Percentiles rank a stretch among this genome's conserved stretches.
These are phyloP conservation scores for Coniferiporia sulphurascens DNA, from an alignment of 1,284 basidiomycete genomes.

Conservation along the genomic window DNA sequence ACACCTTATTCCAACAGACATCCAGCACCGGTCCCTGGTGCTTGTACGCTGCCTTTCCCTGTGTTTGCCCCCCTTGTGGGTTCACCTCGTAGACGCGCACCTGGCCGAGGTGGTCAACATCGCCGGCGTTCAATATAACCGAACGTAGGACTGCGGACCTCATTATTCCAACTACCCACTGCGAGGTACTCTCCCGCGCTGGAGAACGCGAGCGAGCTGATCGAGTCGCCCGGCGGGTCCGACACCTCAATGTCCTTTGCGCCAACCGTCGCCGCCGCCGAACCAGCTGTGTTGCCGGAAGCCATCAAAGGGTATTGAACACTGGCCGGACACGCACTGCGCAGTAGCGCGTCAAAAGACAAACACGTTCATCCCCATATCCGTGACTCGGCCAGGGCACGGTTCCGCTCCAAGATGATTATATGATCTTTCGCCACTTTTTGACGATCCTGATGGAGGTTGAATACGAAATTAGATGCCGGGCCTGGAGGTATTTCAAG, in stretches of 20 bases:
- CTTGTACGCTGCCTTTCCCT: slow-evolving; percentile 78
- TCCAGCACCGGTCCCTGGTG: slow-evolving; percentile 83
- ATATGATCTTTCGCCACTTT: too few species aligned
- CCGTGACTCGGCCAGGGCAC: too few species aligned
- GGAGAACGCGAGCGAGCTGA: slow-evolving; percentile 67
- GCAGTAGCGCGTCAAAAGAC: too few species aligned
- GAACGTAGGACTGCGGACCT: slow-evolving; percentile 40
- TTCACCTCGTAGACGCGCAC: slow-evolving; percentile 62
- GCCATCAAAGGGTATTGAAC: slow-evolving; percentile 28
- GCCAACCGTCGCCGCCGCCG: slow-evolving; percentile 22
- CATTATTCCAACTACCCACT: slow-evolving; percentile 76
- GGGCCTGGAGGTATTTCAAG: too few species aligned
- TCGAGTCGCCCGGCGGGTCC: slow-evolving; percentile 69
- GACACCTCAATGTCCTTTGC: slow-evolving; percentile 72
- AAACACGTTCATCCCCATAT: not conserved
- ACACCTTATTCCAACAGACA: slow-evolving; percentile 76
- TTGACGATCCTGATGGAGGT: too few species aligned
- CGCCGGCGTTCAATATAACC: not conserved
- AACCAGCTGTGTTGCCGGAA: slow-evolving; percentile 24
- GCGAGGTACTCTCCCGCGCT: slow-evolving; percentile 66
- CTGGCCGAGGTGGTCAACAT: slow-evolving; percentile 26
- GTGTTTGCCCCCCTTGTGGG: slow-evolving; percentile 46
- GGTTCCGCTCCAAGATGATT: too few species aligned
- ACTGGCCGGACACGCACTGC: too few species aligned
- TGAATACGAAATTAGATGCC: too few species aligned